phyloP scores from a whole-genome alignment of 2,329 filamentous ascomycete species.

The Metarhizium brunneum region DNA sequence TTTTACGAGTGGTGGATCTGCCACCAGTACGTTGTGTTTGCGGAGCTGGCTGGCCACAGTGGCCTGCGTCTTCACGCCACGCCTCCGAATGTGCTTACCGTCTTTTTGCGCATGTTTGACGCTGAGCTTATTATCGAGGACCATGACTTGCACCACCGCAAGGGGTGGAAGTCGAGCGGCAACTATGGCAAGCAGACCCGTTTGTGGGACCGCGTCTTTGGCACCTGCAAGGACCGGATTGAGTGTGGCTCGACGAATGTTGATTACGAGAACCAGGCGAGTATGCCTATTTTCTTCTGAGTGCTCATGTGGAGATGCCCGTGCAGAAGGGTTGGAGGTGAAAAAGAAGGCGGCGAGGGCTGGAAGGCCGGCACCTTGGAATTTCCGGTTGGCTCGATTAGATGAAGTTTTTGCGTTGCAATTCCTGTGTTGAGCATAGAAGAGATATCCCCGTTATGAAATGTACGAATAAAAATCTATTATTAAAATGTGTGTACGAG shows the following conservation, averaged over 20 bases:
- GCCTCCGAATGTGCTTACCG: constrained; percentile 22
- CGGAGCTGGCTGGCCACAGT: constrained; percentile 20
- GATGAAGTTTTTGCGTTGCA: no score
- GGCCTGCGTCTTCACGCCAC: constrained; percentile 19
- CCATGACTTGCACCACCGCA: constrained; percentile 28
- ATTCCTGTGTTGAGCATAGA: background rate
- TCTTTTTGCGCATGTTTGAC: constrained; percentile 21
- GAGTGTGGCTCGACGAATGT: background rate
- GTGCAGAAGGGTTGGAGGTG: no score
- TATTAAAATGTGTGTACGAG: no score
- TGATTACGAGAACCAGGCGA: background rate
- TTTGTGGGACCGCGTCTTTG: constrained; percentile 18
- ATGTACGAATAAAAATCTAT: background rate
- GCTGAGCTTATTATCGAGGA: constrained; percentile 31
- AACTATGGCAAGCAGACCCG: constrained; percentile 29
- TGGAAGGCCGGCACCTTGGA: no score
- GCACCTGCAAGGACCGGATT: constrained; percentile 1
- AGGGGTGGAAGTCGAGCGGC: constrained; percentile 25
- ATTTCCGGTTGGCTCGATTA: no score
- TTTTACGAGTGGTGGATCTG: constrained; percentile 39
- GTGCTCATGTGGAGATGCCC: no score
- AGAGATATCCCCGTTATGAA: background rate
- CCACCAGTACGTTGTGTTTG: constrained; percentile 30
- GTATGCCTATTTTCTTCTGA: background rate
- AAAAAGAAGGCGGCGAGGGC: no score